phyloP scores from a whole-genome alignment of 306 rosid species.

The Cicer chorassanicum region DNA sequence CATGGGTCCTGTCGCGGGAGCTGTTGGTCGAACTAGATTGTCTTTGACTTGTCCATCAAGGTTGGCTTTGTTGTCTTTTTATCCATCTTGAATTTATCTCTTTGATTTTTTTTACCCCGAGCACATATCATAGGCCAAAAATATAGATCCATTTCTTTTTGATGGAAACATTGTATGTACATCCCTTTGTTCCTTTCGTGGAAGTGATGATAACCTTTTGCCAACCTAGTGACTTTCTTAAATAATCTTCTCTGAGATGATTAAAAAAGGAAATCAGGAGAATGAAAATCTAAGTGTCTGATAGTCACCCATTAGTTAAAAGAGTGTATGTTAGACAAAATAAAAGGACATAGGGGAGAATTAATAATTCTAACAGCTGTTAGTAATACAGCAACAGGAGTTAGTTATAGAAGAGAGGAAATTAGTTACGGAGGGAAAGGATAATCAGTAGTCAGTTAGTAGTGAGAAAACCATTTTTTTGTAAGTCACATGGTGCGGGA shows the following conservation, averaged over 20 bases:
- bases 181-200: conserved; percentile 1
- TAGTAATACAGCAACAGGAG: too few relatives aligned
- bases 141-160: background rate
- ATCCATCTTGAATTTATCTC: conserved; percentile 22
- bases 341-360: too few relatives aligned
- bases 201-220: conserved; percentile 35
- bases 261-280: background rate
- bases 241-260: conserved; percentile 9
- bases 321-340: too few relatives aligned
- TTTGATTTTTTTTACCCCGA: background rate
- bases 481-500: too few relatives aligned
- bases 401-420: too few relatives aligned
- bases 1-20: conserved; percentile 97
- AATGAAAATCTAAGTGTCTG: background rate
- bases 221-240: conserved; percentile 30
- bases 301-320: too few relatives aligned
- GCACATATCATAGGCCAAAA: background rate
- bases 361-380: too few relatives aligned
- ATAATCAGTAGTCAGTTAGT: too few relatives aligned
- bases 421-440: too few relatives aligned
- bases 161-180: conserved; percentile 9
- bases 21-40: conserved; percentile 84
- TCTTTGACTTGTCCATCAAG: conserved; percentile 92
- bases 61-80: conserved; percentile 49
- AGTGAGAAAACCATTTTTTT: too few relatives aligned